These are phyloP conservation scores for Parasitella parasitica DNA, from an alignment of 371 early-diverging fungal species.

Conservation along the genomic window DNA sequence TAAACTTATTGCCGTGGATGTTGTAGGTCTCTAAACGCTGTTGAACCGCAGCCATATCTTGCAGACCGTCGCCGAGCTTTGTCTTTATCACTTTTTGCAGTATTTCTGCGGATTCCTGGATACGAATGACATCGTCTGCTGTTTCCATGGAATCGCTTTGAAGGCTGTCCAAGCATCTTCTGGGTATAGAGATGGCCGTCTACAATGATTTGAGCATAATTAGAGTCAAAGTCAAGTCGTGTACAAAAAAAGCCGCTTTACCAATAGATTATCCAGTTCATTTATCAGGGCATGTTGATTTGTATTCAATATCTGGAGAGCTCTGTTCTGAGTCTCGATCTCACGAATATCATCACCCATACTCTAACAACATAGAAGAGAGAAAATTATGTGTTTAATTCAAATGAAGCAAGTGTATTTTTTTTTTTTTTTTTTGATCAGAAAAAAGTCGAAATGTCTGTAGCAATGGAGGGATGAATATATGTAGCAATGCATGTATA, in stretches of 20 bases:
- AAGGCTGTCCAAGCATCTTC: constrained; percentile 55
- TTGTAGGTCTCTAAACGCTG: constrained; percentile 79
- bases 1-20: constrained; percentile 78
- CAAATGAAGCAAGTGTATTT: background rate
- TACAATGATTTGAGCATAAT: constrained; percentile 11
- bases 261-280: constrained; percentile 81
- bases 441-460: too few relatives aligned
- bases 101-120: constrained; percentile 78
- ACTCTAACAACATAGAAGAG: constrained; percentile 42
- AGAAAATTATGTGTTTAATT: background rate
- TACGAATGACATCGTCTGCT: constrained; percentile 69
- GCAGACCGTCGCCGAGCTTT: constrained; percentile 70
- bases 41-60: constrained; percentile 75
- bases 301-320: constrained; percentile 81
- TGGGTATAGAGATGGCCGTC: constrained; percentile 43
- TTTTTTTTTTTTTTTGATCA: too few relatives aligned
- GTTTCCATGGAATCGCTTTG: constrained; percentile 84
- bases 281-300: constrained; percentile 83
- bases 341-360: constrained; percentile 96
- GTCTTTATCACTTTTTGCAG: constrained; percentile 78
- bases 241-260: constrained; percentile 24
- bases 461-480: background rate
- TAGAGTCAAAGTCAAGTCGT: too few relatives aligned
- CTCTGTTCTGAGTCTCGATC: constrained; percentile 90
- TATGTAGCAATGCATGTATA: background rate